phyloP scores from a whole-genome alignment of 306 rosid genomes.

The Cucurbita argyrosperma region DNA sequence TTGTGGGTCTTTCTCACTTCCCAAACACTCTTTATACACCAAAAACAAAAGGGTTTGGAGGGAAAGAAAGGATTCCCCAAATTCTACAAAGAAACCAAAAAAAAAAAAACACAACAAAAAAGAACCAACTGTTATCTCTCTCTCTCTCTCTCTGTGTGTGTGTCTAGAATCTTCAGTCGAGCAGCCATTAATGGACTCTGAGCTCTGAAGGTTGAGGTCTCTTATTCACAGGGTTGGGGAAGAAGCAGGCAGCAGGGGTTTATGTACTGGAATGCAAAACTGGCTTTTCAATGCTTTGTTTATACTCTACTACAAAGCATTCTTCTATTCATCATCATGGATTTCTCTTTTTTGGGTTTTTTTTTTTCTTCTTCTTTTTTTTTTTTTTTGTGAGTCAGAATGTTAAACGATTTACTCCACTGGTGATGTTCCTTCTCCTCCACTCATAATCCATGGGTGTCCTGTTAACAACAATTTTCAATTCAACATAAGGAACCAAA shows the following conservation, averaged over 20 bases:
- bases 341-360: background rate
- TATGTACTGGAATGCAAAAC: conserved; percentile 6
- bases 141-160: background rate
- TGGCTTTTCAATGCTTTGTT: background rate
- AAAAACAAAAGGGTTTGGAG: background rate
- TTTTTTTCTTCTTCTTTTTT: no score
- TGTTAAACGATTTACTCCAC: background rate
- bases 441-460: conserved; percentile 71
- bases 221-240: background rate
- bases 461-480: conserved; percentile 19
- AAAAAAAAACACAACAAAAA: background rate
- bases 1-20: conserved; percentile 1
- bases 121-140: background rate
- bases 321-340: background rate
- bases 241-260: background rate
- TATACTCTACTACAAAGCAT: background rate
- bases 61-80: background rate
- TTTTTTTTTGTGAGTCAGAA: background rate
- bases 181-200: background rate
- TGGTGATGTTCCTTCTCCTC: conserved; percentile 21
- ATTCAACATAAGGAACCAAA: background rate
- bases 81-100: background rate
- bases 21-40: conserved; percentile 2
- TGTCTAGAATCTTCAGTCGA: background rate
- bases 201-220: background rate